Percentiles rank a stretch among this genome's conserved stretches.
Conservation (phyloP, 208 protist species). For the Plasmodiophora brassicae region DNA sequence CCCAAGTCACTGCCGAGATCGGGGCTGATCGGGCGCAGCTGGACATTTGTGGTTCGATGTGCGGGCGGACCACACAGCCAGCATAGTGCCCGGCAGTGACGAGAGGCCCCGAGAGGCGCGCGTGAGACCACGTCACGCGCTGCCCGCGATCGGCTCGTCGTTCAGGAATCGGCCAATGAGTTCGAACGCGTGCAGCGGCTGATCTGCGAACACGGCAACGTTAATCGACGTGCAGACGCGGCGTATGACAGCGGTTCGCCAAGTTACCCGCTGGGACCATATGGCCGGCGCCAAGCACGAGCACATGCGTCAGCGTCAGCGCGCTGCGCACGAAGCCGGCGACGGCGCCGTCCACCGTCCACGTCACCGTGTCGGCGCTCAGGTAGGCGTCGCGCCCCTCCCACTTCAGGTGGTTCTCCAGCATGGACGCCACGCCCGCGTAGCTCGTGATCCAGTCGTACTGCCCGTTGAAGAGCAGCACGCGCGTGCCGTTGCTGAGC, state of each 20-base stretch:
- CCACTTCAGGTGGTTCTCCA: not conserved
- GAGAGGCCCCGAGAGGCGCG: too few relatives aligned
- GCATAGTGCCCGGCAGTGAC: too few relatives aligned
- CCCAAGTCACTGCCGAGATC: too few relatives aligned
- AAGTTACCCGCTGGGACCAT: not conserved
- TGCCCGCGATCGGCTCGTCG: too few relatives aligned
- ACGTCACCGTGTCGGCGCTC: not conserved
- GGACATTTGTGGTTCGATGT: too few relatives aligned
- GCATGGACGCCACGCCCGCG: not conserved
- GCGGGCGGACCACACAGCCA: too few relatives aligned
- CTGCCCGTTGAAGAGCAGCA: not conserved
- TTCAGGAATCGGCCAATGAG: conserved; percentile 13
- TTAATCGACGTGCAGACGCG: too few relatives aligned
- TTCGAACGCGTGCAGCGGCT: not conserved
- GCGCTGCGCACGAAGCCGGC: not conserved
- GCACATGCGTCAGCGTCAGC: not conserved
- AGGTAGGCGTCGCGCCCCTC: not conserved
- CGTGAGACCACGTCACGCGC: too few relatives aligned
- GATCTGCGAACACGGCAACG: too few relatives aligned
- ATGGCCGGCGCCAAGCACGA: not conserved
- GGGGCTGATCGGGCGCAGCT: too few relatives aligned
- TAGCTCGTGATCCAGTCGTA: not conserved
- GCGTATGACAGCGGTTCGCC: too few relatives aligned
- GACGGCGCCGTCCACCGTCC: not conserved
- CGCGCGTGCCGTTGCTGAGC: not conserved